Percentiles rank a stretch among this genome's conserved stretches.
These are phyloP conservation scores for Eucalyptus curtisii DNA, from an alignment of 345 rosid genomes.

Conservation along the genomic window DNA sequence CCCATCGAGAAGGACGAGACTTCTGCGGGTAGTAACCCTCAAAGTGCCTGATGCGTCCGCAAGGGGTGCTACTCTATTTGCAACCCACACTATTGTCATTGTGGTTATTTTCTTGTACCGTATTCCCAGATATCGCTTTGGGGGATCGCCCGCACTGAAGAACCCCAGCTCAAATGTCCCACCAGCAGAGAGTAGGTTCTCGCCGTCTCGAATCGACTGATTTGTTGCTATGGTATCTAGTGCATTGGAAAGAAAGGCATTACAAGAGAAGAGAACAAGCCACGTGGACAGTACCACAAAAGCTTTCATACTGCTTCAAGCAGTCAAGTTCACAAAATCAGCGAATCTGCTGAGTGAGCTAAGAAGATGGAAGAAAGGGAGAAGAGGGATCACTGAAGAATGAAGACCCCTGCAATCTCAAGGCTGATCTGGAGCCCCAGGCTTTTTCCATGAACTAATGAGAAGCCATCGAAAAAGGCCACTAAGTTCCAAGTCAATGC, in stretches of 20 bases:
- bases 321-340: background rate
- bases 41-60: background rate
- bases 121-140: slow-evolving; percentile 8
- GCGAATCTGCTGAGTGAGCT: background rate
- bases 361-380: background rate
- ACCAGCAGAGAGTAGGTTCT: slow-evolving; percentile 1
- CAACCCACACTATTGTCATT: slow-evolving; percentile 5
- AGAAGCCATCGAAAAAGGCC: background rate
- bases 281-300: background rate
- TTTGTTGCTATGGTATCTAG: background rate
- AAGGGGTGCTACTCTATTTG: background rate
- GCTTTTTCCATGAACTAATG: background rate
- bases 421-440: background rate
- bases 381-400: background rate
- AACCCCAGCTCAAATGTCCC: slow-evolving; percentile 17
- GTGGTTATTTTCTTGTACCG: slow-evolving; percentile 8
- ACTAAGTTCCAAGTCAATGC: background rate
- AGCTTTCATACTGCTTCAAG: background rate
- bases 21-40: background rate
- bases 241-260: background rate
- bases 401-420: background rate
- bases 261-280: background rate
- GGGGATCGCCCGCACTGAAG: background rate
- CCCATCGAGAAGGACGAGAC: background rate
- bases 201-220: slow-evolving; percentile 5